Conservation (phyloP, 2,329 filamentous ascomycete species). For the Curvularia hawaiiensis region DNA sequence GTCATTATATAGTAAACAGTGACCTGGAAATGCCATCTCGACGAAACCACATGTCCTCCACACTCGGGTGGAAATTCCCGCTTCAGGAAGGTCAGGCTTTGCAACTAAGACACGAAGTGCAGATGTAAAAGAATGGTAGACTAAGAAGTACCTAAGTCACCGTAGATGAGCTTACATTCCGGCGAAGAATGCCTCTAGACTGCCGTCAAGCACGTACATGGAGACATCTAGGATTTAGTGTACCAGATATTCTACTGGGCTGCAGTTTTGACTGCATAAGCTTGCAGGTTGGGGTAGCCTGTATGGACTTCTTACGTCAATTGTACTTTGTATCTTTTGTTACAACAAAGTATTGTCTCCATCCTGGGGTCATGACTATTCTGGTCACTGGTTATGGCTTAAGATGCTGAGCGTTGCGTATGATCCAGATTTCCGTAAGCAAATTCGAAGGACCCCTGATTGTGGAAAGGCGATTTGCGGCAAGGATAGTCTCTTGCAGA, state of each 20-base stretch:
- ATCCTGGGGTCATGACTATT: not conserved
- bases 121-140: slow-evolving; percentile 24
- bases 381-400: not conserved
- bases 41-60: slow-evolving; percentile 24
- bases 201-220: slow-evolving; percentile 6
- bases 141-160: slow-evolving; percentile 27
- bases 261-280: slow-evolving; percentile 9
- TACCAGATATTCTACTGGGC: slow-evolving; percentile 14
- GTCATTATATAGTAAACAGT: slow-evolving; percentile 31
- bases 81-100: slow-evolving; percentile 34
- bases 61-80: slow-evolving; percentile 24
- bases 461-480: not conserved
- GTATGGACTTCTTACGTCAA: not conserved
- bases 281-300: not conserved
- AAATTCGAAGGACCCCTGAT: not conserved
- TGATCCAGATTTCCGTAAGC: not conserved
- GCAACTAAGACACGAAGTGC: slow-evolving; percentile 28
- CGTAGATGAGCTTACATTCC: slow-evolving; percentile 20
- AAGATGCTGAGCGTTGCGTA: not conserved
- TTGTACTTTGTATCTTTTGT: not conserved
- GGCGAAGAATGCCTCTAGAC: slow-evolving; percentile 36
- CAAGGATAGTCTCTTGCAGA: not conserved
- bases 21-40: slow-evolving; percentile 12
- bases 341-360: not conserved
- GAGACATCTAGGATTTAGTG: slow-evolving; percentile 16